Conservation (phyloP, 2,329 filamentous ascomycete species). For the Bisporella sp. region DNA sequence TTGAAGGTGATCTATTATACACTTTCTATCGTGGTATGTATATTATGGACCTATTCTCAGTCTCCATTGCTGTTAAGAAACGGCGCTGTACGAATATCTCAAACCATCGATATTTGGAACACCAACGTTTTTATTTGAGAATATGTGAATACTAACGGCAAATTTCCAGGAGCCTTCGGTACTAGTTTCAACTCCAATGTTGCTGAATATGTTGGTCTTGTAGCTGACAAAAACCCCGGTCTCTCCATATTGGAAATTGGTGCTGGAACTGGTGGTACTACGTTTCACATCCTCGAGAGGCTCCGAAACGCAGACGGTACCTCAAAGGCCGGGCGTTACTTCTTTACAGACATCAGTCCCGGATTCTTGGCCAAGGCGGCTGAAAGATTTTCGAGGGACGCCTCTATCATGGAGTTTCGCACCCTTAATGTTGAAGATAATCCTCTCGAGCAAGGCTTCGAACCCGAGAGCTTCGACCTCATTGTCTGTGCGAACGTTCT, state of each 20-base stretch:
- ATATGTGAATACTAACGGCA: too few species aligned
- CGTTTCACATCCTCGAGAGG: conserved; percentile 3
- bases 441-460: conserved; percentile 17
- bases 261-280: conserved; percentile 15
- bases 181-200: conserved; percentile 5
- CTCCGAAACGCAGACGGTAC: not conserved
- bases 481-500: conserved; percentile 17
- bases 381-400: conserved; percentile 2
- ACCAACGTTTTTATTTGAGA: too few species aligned
- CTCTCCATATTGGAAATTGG: conserved; percentile 16
- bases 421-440: conserved; percentile 18
- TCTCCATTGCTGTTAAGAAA: too few species aligned
- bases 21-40: conserved; percentile 3
- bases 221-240: not conserved
- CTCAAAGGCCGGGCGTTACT: conserved; percentile 5
- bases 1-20: conserved; percentile 11
- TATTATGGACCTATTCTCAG: too few species aligned
- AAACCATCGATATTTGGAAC: too few species aligned
- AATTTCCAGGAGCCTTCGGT: not conserved
- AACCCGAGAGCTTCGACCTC: conserved; percentile 13
- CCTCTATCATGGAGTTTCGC: conserved; percentile 22
- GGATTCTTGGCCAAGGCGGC: conserved; percentile 29
- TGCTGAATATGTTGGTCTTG: not conserved
- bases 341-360: conserved; percentile 19
- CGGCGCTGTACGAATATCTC: too few species aligned